Conservation (phyloP, 345 rosid species). For the Acer campestre region DNA sequence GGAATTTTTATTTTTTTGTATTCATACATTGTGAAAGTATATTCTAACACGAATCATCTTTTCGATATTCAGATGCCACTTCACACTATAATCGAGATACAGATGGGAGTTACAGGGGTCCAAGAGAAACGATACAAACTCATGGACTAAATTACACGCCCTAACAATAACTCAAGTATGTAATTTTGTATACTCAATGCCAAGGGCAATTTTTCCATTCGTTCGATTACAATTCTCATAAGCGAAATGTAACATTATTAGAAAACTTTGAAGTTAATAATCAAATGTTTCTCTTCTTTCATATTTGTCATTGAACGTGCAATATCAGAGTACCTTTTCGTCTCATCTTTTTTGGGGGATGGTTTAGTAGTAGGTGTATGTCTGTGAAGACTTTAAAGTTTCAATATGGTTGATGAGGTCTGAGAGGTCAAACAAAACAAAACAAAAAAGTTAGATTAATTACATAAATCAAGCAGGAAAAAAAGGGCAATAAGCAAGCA, state of each 20-base stretch:
- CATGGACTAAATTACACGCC: constrained; percentile 67
- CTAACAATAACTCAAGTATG: background rate
- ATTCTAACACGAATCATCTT: background rate
- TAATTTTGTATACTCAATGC: background rate
- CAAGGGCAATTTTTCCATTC: background rate
- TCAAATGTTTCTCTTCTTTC: background rate
- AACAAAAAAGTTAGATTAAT: constrained; percentile 3
- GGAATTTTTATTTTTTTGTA: background rate
- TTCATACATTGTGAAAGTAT: background rate
- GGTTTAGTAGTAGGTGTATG: no score
- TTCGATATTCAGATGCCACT: constrained; percentile 81
- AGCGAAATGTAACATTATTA: constrained; percentile 15
- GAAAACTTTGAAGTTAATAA: background rate
- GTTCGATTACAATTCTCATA: constrained; percentile 26
- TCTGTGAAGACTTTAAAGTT: background rate
- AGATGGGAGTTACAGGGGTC: constrained; percentile 99
- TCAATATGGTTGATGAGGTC: background rate
- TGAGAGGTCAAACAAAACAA: background rate
- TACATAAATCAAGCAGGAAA: constrained; percentile 27
- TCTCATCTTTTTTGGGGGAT: no score
- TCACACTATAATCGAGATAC: constrained; percentile 98
- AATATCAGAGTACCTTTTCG: no score
- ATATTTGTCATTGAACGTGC: no score
- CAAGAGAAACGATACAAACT: constrained; percentile 98
- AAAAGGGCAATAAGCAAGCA: constrained; percentile 6